phyloP scores from a whole-genome alignment of 1,284 basidiomycete species.

The Cryptococcus sp. region DNA sequence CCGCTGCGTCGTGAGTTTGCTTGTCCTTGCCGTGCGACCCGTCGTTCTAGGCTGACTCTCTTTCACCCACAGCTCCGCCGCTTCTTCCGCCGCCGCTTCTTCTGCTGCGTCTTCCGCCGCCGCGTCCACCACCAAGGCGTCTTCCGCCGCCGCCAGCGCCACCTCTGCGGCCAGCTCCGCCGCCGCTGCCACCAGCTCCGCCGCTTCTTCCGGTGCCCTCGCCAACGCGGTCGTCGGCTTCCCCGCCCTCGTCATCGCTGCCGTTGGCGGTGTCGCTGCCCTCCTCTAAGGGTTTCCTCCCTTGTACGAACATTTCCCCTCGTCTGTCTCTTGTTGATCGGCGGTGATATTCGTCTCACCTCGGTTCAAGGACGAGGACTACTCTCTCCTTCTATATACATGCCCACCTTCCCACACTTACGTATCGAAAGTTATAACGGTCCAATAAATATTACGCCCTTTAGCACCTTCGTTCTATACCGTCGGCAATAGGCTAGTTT shows the following conservation, averaged over 20 bases:
- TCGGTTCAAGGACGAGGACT: too few relatives aligned
- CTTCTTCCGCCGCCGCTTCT: conserved; percentile 15
- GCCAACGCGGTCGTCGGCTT: conserved; percentile 25
- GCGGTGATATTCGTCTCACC: too few relatives aligned
- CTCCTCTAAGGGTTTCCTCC: conserved; percentile 27
- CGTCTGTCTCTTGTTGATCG: too few relatives aligned
- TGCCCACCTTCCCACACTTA: too few relatives aligned
- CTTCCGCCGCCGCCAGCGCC: conserved; percentile 12
- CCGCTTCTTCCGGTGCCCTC: conserved; percentile 24
- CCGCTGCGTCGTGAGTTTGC: neutral
- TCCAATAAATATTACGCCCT: too few relatives aligned
- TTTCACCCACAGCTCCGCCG: conserved; percentile 8
- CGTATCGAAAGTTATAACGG: too few relatives aligned
- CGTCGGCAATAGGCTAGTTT: too few relatives aligned
- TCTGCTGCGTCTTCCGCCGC: conserved; percentile 11
- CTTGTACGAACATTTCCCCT: too few relatives aligned
- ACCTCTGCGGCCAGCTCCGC: conserved; percentile 6
- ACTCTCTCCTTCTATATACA: too few relatives aligned
- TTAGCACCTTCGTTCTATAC: too few relatives aligned
- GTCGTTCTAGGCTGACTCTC: neutral
- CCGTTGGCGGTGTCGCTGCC: conserved; percentile 33
- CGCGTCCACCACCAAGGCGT: conserved; percentile 9
- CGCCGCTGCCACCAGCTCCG: conserved; percentile 16
- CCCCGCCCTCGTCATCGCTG: conserved; percentile 33
- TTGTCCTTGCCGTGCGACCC: neutral